Percentiles rank a stretch among this genome's conserved stretches.
Conservation (phyloP, 192 early-diverging fungal species). For the Backusella morwellensis region DNA sequence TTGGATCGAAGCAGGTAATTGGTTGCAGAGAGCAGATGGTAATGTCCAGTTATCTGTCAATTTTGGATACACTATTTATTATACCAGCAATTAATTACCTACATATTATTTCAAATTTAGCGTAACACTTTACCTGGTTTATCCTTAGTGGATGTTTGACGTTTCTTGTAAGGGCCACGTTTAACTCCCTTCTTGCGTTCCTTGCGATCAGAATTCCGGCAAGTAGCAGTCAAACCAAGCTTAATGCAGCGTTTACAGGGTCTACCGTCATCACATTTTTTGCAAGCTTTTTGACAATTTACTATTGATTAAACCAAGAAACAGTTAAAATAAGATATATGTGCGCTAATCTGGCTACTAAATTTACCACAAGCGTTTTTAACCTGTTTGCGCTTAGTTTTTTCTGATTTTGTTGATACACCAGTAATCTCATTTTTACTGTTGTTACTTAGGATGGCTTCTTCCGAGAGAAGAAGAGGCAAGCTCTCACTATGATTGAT, state of each 20-base stretch:
- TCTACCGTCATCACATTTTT: slow-evolving; percentile 85
- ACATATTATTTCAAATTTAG: not conserved
- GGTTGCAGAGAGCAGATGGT: not conserved
- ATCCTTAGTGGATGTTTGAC: slow-evolving; percentile 18
- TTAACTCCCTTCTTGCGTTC: slow-evolving; percentile 84
- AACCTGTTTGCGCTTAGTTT: slow-evolving; percentile 68
- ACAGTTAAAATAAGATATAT: not conserved
- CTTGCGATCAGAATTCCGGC: slow-evolving; percentile 76
- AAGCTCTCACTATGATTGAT: not conserved
- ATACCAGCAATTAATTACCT: not conserved
- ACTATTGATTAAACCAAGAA: slow-evolving; percentile 35
- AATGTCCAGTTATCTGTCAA: not conserved
- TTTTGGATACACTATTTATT: slow-evolving; percentile 14
- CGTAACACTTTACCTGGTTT: slow-evolving; percentile 5
- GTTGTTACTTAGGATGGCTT: not conserved
- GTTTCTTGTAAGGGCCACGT: slow-evolving; percentile 79
- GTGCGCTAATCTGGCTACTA: not conserved
- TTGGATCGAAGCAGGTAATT: not conserved
- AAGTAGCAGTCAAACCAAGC: slow-evolving; percentile 62
- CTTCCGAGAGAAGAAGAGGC: not conserved
- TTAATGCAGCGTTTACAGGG: slow-evolving; percentile 84
- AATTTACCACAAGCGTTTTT: slow-evolving; percentile 86
- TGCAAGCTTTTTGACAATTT: slow-evolving; percentile 88
- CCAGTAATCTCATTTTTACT: not conserved
- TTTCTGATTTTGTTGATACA: not conserved